These are phyloP conservation scores for Pyrenopolyporus hunteri DNA, from an alignment of 495 filamentous ascomycete genomes.

Conservation along the genomic window DNA sequence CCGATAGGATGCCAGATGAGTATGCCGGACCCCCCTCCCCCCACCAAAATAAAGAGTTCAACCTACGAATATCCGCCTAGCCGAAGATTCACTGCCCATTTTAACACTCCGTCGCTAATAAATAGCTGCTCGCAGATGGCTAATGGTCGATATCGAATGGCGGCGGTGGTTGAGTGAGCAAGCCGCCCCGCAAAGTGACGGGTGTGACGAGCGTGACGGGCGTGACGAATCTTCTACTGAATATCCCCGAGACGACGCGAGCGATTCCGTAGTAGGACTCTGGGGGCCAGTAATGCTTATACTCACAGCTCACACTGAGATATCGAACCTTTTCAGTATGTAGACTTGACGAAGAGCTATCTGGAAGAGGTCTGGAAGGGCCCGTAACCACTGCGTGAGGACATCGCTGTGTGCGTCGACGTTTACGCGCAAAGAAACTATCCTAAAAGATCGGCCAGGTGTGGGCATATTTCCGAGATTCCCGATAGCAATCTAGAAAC, in stretches of 20 bases:
- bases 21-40: constrained; percentile 19
- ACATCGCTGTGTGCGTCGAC: no score
- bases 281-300: constrained; percentile 29
- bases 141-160: constrained; percentile 33
- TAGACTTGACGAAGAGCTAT: no score
- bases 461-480: no score
- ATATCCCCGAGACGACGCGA: not conserved
- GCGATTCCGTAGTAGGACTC: not conserved
- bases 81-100: no score
- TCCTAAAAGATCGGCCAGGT: no score
- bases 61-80: no score
- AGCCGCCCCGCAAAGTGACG: constrained; percentile 3
- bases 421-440: no score
- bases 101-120: constrained; percentile 13
- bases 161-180: constrained; percentile 38
- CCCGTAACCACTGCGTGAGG: no score
- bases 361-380: no score
- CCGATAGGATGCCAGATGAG: constrained; percentile 36
- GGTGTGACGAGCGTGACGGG: not conserved
- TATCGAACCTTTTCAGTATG: no score
- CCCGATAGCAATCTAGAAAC: no score
- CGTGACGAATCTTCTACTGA: not conserved
- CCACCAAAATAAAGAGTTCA: no score
- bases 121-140: constrained; percentile 26
- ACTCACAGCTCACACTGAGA: constrained; percentile 7